Percentiles rank a stretch among this genome's conserved stretches.
Conservation (phyloP, 192 early-diverging fungal genomes). For the Rhizophagus prolifer region DNA sequence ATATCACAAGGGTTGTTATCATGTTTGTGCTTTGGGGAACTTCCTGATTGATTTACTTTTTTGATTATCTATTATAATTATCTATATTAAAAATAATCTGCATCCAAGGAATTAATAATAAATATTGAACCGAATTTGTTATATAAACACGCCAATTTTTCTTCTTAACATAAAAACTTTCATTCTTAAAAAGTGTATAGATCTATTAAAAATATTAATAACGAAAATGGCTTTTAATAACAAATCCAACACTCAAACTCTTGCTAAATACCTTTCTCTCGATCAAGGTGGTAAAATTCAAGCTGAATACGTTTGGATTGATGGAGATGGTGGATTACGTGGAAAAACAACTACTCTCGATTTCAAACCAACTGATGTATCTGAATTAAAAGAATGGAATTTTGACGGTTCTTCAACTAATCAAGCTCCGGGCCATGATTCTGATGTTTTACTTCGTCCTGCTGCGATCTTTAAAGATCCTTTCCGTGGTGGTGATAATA, state of each 20-base stretch:
- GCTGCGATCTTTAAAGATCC: slow-evolving; percentile 52
- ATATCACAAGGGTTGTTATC: too few species aligned
- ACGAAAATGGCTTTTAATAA: background rate
- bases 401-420: slow-evolving; percentile 58
- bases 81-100: too few species aligned
- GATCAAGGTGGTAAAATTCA: slow-evolving; percentile 50
- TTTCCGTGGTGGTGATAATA: slow-evolving; percentile 56
- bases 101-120: too few species aligned
- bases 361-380: slow-evolving; percentile 28
- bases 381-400: slow-evolving; percentile 54
- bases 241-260: slow-evolving; percentile 31
- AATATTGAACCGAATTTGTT: too few species aligned
- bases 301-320: slow-evolving; percentile 59
- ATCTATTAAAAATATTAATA: too few species aligned
- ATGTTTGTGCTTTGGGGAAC: too few species aligned
- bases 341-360: slow-evolving; percentile 51
- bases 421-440: slow-evolving; percentile 53
- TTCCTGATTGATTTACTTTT: too few species aligned
- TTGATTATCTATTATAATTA: too few species aligned
- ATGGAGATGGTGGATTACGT: slow-evolving; percentile 45
- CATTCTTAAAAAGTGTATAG: too few species aligned
- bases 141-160: too few species aligned
- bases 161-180: too few species aligned
- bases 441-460: slow-evolving; percentile 52
- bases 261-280: slow-evolving; percentile 50